Conservation (phyloP, 2,329 filamentous ascomycete species). For the Nemania sp. region DNA sequence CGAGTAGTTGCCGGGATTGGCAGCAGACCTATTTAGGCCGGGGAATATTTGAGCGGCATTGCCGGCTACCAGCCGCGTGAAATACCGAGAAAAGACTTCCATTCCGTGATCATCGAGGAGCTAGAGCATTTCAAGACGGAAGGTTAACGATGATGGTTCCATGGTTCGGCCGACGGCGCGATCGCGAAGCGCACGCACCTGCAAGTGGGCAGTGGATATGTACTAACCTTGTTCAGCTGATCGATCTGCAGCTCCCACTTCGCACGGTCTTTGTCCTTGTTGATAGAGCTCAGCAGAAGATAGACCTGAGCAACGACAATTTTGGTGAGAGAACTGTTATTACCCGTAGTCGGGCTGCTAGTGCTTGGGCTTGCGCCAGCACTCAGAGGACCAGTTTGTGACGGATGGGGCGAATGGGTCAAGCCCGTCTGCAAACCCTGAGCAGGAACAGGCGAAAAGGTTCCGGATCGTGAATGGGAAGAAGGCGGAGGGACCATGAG, state of each 20-base stretch:
- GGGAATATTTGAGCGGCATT: conserved; percentile 95
- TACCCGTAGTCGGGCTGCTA: conserved; percentile 69
- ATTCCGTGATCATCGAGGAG: conserved; percentile 98
- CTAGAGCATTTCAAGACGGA: conserved; percentile 58
- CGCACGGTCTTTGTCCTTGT: conserved; percentile 88
- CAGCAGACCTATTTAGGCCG: conserved; percentile 76
- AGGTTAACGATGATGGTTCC: conserved; percentile 5
- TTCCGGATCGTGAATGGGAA: conserved; percentile 67
- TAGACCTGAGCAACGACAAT: conserved; percentile 97
- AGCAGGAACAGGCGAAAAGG: conserved; percentile 72
- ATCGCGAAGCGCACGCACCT: conserved; percentile 13
- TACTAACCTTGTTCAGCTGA: conserved; percentile 86
- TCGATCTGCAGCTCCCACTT: conserved; percentile 95
- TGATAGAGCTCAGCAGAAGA: conserved; percentile 91
- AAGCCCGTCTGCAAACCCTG: conserved; percentile 67
- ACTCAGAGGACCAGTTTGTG: conserved; percentile 68
- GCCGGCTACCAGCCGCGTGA: conserved; percentile 89
- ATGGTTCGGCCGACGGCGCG: not conserved
- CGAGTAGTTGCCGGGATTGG: conserved; percentile 85
- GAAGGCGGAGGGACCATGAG: conserved; percentile 53
- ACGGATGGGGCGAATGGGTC: conserved; percentile 68
- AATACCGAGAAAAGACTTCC: conserved; percentile 98
- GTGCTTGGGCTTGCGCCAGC: conserved; percentile 71
- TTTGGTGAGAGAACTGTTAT: conserved; percentile 78
- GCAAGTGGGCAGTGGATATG: conserved; percentile 12